A percentile compares a stretch with the other conserved stretches of the same genome.
Conservation (phyloP, 1,284 basidiomycete genomes). For the Ustilago loliicola region DNA sequence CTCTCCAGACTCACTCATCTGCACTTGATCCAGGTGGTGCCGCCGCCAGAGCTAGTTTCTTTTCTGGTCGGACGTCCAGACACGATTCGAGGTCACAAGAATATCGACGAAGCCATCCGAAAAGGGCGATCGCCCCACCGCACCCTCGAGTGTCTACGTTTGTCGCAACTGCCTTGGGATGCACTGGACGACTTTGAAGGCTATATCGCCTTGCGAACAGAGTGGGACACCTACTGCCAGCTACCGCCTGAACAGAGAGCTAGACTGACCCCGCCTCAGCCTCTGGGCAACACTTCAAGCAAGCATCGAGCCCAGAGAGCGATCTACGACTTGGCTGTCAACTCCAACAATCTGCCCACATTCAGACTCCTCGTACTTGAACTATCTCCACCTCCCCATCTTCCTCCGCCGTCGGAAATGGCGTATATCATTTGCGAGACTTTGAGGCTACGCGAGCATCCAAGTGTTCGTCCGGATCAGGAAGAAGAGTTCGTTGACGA, state of each 20-base stretch:
- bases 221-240: not conserved
- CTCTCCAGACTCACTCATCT: not conserved
- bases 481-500: not conserved
- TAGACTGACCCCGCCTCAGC: not conserved
- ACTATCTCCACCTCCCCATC: not conserved
- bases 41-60: not conserved
- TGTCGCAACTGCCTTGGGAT: not conserved
- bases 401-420: too few species aligned
- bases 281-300: not conserved
- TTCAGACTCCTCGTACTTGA: constrained; percentile 14
- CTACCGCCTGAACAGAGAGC: not conserved
- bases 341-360: constrained; percentile 3
- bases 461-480: not conserved
- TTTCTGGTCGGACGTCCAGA: not conserved
- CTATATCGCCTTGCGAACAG: not conserved
- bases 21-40: not conserved
- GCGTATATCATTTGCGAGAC: not conserved
- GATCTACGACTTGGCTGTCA: constrained; percentile 3
- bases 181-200: not conserved
- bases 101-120: not conserved
- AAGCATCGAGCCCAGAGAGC: not conserved
- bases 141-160: not conserved
- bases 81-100: too few species aligned
- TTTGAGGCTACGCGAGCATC: not conserved
- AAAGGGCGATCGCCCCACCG: not conserved